Conservation (phyloP, 768 basidiomycete genomes). For the Multifurca ochricompacta region DNA sequence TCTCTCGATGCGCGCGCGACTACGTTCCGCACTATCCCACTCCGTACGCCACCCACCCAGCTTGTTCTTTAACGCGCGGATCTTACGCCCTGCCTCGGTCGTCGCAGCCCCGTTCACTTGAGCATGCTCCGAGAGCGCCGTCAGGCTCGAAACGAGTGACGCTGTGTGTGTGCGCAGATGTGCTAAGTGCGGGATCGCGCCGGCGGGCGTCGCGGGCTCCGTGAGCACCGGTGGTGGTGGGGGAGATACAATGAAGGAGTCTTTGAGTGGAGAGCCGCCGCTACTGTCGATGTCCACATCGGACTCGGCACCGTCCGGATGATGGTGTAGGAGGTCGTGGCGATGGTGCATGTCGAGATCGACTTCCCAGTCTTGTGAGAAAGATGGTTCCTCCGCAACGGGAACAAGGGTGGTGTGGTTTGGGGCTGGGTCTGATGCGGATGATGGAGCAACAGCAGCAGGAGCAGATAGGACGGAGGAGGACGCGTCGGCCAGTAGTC, state of each 20-base stretch:
- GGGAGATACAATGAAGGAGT: conserved; percentile 40
- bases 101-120: conserved; percentile 83
- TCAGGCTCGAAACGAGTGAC: conserved; percentile 66
- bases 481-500: conserved; percentile 36
- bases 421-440: background rate
- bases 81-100: conserved; percentile 78
- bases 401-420: conserved; percentile 23
- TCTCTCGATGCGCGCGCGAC: conserved; percentile 63
- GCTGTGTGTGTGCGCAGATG: conserved; percentile 67
- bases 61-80: conserved; percentile 79
- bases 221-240: conserved; percentile 37
- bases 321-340: conserved; percentile 23
- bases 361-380: conserved; percentile 50
- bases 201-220: conserved; percentile 49
- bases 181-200: conserved; percentile 56
- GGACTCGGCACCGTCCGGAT: background rate
- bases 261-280: conserved; percentile 44
- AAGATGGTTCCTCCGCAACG: conserved; percentile 27
- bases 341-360: conserved; percentile 44
- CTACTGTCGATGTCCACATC: conserved; percentile 31
- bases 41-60: conserved; percentile 73
- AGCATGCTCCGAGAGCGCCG: conserved; percentile 76
- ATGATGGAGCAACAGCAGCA: conserved; percentile 13
- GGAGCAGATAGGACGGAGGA: too few relatives aligned
- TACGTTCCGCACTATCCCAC: conserved; percentile 80